phyloP scores from a whole-genome alignment of 805 yeast genomes.

The Kuraishia hungarica region DNA sequence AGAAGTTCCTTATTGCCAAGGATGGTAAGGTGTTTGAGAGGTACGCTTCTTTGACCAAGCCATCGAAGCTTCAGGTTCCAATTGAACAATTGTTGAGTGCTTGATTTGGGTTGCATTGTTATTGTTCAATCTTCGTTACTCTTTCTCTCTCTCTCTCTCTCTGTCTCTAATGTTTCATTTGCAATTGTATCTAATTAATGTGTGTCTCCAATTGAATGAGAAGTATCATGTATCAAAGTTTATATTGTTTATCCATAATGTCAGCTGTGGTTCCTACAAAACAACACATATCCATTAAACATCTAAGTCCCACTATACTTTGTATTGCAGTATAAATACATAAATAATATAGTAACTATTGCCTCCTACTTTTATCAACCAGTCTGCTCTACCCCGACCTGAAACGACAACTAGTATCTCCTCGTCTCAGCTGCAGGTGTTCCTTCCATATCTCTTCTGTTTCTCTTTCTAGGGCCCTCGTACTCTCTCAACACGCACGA shows the following conservation, averaged over 20 bases:
- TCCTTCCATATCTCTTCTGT: background rate
- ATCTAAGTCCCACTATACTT: too few species aligned
- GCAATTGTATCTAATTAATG: background rate
- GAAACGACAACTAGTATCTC: background rate
- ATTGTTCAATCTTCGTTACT: background rate
- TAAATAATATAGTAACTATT: too few species aligned
- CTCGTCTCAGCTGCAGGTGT: background rate
- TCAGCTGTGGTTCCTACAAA: too few species aligned
- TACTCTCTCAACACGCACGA: slow-evolving; percentile 68
- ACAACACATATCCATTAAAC: too few species aligned
- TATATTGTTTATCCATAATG: too few species aligned
- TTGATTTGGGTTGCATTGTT: background rate
- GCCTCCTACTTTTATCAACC: too few species aligned
- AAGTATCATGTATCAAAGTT: too few species aligned
- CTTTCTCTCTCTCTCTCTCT: too few species aligned
- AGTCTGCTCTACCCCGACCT: too few species aligned
- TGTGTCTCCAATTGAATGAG: background rate
- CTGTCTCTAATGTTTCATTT: too few species aligned
- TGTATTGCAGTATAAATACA: too few species aligned
- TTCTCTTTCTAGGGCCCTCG: slow-evolving; percentile 19
- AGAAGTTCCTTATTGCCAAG: slow-evolving; percentile 47
- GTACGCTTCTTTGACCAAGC: slow-evolving; percentile 58
- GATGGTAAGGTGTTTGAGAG: slow-evolving; percentile 46
- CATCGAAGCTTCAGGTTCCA: slow-evolving; percentile 46
- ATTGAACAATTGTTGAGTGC: slow-evolving; percentile 47